These are phyloP conservation scores for Achlya hypogyna DNA, from an alignment of 352 stramenopile species.

Conservation along the genomic window DNA sequence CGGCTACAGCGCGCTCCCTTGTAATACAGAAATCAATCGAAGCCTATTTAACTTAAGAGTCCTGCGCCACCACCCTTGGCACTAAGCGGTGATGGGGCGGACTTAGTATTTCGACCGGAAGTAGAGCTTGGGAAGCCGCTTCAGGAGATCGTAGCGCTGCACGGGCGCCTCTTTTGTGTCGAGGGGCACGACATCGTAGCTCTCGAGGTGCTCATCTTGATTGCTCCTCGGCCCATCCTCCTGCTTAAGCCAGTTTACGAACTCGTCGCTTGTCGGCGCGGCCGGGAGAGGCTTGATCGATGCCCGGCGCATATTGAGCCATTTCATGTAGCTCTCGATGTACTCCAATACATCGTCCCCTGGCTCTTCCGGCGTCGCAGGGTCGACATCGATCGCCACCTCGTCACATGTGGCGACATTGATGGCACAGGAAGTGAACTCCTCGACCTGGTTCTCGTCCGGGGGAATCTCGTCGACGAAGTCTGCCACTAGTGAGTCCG, in stretches of 20 bases:
- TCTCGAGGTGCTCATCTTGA: conserved; percentile 4
- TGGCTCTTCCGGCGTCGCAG: background rate
- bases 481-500: too few species aligned
- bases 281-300: background rate
- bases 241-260: conserved; percentile 6
- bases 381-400: background rate
- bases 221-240: background rate
- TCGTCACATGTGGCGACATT: background rate
- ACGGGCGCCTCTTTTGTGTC: background rate
- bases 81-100: too few species aligned
- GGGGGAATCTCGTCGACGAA: too few species aligned
- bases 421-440: too few species aligned
- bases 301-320: conserved; percentile 6
- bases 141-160: background rate
- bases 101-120: background rate
- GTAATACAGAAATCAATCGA: too few species aligned
- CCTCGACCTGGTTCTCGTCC: too few species aligned
- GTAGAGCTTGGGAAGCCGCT: background rate
- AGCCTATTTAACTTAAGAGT: too few species aligned
- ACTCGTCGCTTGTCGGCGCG: background rate
- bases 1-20: too few species aligned
- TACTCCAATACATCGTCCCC: conserved; percentile 8
- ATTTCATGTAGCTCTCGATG: conserved; percentile 18
- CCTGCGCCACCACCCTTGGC: too few species aligned
- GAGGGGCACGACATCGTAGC: background rate